A percentile compares a stretch with the other conserved stretches of the same genome.
These are phyloP conservation scores for Phialophora verrucosa DNA, from an alignment of 2,329 filamentous ascomycete species.

Conservation along the genomic window DNA sequence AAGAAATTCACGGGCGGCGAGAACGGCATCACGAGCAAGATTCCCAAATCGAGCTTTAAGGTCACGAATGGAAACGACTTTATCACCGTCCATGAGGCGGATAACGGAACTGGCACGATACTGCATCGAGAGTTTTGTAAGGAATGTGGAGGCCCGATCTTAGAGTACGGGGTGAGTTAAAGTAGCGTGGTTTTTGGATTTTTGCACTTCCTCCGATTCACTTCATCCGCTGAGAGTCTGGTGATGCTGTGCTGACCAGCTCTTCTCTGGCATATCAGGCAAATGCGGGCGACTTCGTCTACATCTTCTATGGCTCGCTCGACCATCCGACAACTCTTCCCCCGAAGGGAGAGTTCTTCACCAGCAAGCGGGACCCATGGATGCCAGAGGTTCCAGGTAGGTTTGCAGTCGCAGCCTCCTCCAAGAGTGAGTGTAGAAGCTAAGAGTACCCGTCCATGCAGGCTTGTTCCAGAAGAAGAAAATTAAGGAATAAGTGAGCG, in stretches of 20 bases:
- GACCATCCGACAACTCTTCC: conserved; percentile 56
- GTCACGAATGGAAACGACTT: conserved; percentile 47
- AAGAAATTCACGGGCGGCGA: conserved; percentile 35
- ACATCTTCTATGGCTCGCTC: conserved; percentile 57
- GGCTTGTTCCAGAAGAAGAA: conserved; percentile 55
- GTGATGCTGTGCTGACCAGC: conserved; percentile 2
- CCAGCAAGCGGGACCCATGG: conserved; percentile 55
- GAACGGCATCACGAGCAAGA: conserved; percentile 60
- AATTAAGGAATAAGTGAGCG: conserved; percentile 48
- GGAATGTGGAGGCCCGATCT: conserved; percentile 57
- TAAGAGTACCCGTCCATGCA: conserved; percentile 30
- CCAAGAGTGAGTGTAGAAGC: background rate
- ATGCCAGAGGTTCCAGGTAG: conserved; percentile 57
- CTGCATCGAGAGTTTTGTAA: conserved; percentile 61
- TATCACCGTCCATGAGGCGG: conserved; percentile 54
- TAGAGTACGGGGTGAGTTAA: conserved; percentile 59
- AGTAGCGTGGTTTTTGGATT: conserved; percentile 7
- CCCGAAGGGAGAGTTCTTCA: conserved; percentile 63
- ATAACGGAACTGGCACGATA: conserved; percentile 56
- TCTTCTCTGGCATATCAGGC: conserved; percentile 22
- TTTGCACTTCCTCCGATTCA: background rate
- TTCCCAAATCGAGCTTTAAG: conserved; percentile 52
- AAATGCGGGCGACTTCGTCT: conserved; percentile 44
- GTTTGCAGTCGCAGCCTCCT: conserved; percentile 28
- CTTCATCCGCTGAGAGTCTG: background rate